Percentiles rank a stretch among this genome's conserved stretches.
Conservation (phyloP, 1,139 yeast genomes). For the Maudiozyma humilis region DNA sequence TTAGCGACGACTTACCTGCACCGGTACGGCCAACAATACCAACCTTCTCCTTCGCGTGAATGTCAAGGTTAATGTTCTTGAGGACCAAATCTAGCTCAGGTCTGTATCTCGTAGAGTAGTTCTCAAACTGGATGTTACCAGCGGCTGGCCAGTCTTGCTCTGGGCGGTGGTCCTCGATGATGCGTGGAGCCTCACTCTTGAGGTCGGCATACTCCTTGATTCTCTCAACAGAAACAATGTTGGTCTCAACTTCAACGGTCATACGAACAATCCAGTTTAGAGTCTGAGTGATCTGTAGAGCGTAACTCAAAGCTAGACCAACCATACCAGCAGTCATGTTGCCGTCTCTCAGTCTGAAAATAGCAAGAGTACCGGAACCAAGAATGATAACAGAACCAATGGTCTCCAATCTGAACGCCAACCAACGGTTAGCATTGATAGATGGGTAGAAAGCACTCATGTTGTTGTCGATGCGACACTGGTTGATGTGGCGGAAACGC, state of each 20-base stretch:
- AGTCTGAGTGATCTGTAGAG: constrained; percentile 85
- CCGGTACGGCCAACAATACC: constrained; percentile 97
- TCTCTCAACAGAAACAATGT: constrained; percentile 94
- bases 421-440: constrained; percentile 93
- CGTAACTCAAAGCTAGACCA: constrained; percentile 88
- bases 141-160: constrained; percentile 62
- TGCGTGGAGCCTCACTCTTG: constrained; percentile 72
- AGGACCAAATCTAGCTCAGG: constrained; percentile 76
- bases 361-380: constrained; percentile 76
- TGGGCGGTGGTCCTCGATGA: constrained; percentile 66
- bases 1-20: constrained; percentile 90
- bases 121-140: constrained; percentile 63
- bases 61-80: constrained; percentile 56
- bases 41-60: constrained; percentile 73
- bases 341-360: constrained; percentile 59
- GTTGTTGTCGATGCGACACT: constrained; percentile 71
- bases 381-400: constrained; percentile 82
- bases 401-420: constrained; percentile 86
- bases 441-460: constrained; percentile 90
- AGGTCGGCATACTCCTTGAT: constrained; percentile 75
- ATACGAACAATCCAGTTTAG: constrained; percentile 95
- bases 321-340: constrained; percentile 77
- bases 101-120: constrained; percentile 80
- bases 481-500: constrained; percentile 68
- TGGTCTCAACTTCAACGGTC: constrained; percentile 96